Evolutionary conservation across 2,329 filamentous ascomycete species (phyloP).

Genomic region (Talaromyces albobiverticillius): DNA sequence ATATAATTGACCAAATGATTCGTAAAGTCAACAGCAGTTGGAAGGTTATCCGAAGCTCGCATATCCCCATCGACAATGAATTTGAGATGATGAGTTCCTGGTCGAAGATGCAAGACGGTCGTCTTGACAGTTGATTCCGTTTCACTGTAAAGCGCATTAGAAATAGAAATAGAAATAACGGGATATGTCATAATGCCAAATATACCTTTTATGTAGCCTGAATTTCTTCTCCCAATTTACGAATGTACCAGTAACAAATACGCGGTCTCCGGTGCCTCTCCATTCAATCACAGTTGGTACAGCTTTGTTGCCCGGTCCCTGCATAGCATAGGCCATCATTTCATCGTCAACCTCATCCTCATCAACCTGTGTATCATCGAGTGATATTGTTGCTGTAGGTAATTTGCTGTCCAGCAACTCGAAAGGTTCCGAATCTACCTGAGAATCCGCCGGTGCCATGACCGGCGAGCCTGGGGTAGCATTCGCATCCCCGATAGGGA

Average conservation of each 20-base stretch:
- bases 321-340: slow-evolving; percentile 61
- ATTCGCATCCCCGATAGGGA: slow-evolving; percentile 90
- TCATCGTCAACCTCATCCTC: slow-evolving; percentile 79
- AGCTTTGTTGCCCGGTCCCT: slow-evolving; percentile 66
- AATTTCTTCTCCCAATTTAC: slow-evolving; percentile 97
- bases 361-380: slow-evolving; percentile 55
- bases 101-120: slow-evolving; percentile 76
- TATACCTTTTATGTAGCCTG: slow-evolving; percentile 74
- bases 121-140: slow-evolving; percentile 62
- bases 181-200: slow-evolving; percentile 15
- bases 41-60: slow-evolving; percentile 80
- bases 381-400: slow-evolving; percentile 55
- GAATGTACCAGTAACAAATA: slow-evolving; percentile 96
- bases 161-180: neutral
- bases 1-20: slow-evolving; percentile 99
- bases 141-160: slow-evolving; percentile 30
- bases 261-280: slow-evolving; percentile 76
- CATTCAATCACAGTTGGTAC: slow-evolving; percentile 86
- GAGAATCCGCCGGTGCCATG: slow-evolving; percentile 64
- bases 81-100: slow-evolving; percentile 93
- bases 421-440: slow-evolving; percentile 45
- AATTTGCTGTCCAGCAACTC: slow-evolving; percentile 49
- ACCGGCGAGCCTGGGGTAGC: slow-evolving; percentile 90
- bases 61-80: slow-evolving; percentile 95
- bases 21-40: slow-evolving; percentile 94